Evolutionary conservation across 257 asterid genomes (phyloP).

Genomic region (Primulina tabacum): DNA sequence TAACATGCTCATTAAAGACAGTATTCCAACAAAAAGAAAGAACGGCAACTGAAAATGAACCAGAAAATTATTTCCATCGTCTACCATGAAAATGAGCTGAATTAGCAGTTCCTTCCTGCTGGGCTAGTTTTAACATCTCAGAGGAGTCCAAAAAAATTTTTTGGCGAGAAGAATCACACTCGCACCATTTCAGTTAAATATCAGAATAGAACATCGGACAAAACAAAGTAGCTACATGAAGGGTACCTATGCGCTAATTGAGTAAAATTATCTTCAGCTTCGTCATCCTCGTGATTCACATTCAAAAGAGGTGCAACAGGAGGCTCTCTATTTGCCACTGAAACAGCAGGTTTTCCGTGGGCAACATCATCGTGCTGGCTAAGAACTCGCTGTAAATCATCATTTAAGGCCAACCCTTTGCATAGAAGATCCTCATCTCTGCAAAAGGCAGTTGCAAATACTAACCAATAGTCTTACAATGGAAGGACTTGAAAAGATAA

Average conservation of each 20-base stretch:
- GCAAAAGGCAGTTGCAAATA: constrained; percentile 18
- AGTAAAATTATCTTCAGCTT: constrained; percentile 84
- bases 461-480: constrained; percentile 13
- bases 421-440: constrained; percentile 86
- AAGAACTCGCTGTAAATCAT: constrained; percentile 77
- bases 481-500: background rate
- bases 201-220: constrained; percentile 3
- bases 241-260: constrained; percentile 74
- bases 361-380: constrained; percentile 66
- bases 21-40: constrained; percentile 3
- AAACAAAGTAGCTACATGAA: background rate
- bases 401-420: constrained; percentile 79
- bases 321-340: constrained; percentile 35
- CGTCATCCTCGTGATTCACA: constrained; percentile 87
- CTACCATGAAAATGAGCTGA: too few species aligned
- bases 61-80: background rate
- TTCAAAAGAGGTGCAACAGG: constrained; percentile 75
- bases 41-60: background rate
- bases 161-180: background rate
- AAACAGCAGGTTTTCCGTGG: constrained; percentile 42
- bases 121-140: background rate
- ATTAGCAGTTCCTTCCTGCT: background rate
- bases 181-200: background rate
- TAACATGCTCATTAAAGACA: background rate
- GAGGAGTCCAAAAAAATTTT: background rate